Percentiles rank a stretch among this genome's conserved stretches.
phyloP scores from a whole-genome alignment of 805 yeast genomes.

The Lachancea thermotolerans region DNA sequence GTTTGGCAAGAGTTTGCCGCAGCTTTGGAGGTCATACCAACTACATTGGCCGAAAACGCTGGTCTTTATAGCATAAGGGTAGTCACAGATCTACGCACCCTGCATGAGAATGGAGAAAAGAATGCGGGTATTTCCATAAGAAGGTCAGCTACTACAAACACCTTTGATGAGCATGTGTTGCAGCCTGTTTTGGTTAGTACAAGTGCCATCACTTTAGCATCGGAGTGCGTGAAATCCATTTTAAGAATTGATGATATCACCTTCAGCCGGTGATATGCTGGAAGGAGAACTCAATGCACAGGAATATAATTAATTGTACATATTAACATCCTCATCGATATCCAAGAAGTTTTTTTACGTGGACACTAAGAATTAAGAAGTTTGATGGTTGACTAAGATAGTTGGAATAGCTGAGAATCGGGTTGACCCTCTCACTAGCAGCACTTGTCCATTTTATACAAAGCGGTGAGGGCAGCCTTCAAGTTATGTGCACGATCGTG shows the following conservation, averaged over 20 bases:
- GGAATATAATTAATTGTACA: slow-evolving; percentile 2
- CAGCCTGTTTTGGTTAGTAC: slow-evolving; percentile 95
- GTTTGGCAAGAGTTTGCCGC: slow-evolving; percentile 89
- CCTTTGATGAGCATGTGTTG: slow-evolving; percentile 86
- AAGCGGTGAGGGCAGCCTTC: too few relatives aligned
- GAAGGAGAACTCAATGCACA: neutral
- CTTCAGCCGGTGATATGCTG: slow-evolving; percentile 56
- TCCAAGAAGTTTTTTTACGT: neutral
- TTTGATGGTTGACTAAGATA: too few relatives aligned
- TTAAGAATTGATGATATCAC: slow-evolving; percentile 96
- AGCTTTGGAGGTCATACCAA: slow-evolving; percentile 88
- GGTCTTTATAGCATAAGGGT: slow-evolving; percentile 88
- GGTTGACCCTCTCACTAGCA: too few relatives aligned
- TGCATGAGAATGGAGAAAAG: slow-evolving; percentile 84
- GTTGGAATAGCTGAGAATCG: too few relatives aligned
- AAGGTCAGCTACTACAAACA: slow-evolving; percentile 87
- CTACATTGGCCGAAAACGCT: slow-evolving; percentile 91
- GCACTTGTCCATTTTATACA: too few relatives aligned
- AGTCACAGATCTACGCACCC: slow-evolving; percentile 84
- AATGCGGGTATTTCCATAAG: slow-evolving; percentile 96
- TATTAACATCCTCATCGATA: neutral
- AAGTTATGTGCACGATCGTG: too few relatives aligned
- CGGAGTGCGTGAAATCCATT: slow-evolving; percentile 94
- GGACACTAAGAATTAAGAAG: too few relatives aligned
- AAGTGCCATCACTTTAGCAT: slow-evolving; percentile 88